A percentile compares a stretch with the other conserved stretches of the same genome.
These are phyloP conservation scores for Trichoderma asperellum DNA, from an alignment of 2,329 filamentous ascomycete species.

Conservation along the genomic window DNA sequence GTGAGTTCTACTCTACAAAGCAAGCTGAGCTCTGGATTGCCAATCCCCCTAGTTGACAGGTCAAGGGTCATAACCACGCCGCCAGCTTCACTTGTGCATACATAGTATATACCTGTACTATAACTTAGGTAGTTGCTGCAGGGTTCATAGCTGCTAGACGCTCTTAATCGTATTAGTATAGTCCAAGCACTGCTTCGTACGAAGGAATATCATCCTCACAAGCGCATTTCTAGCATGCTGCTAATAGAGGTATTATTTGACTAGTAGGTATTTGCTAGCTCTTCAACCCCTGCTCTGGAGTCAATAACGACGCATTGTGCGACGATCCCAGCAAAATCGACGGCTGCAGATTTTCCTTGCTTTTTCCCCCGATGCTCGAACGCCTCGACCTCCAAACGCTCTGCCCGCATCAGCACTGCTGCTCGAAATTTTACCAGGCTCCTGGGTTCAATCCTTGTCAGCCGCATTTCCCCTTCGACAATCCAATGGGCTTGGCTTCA, in stretches of 20 bases:
- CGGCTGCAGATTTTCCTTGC: background rate
- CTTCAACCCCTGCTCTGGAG: background rate
- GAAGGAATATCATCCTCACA: background rate
- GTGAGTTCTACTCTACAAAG: background rate
- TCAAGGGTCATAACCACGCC: background rate
- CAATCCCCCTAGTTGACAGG: background rate
- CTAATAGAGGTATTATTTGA: background rate
- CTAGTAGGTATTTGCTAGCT: background rate
- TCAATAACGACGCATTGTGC: background rate
- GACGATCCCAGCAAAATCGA: background rate
- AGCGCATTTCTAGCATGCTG: background rate
- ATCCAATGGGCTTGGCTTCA: background rate
- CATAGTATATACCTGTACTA: too few relatives aligned
- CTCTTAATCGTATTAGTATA: background rate
- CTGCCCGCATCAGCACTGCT: background rate
- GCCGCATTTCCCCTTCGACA: background rate
- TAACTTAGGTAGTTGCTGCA: background rate
- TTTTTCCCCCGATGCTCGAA: background rate
- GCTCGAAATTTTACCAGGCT: background rate
- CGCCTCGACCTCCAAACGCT: background rate
- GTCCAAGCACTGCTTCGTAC: background rate
- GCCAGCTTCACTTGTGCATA: background rate
- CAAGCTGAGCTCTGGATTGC: background rate
- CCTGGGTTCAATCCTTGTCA: conserved; percentile 2
- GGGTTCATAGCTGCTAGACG: background rate